Conservation (phyloP, 768 basidiomycete species). For the Collybia sordida region DNA sequence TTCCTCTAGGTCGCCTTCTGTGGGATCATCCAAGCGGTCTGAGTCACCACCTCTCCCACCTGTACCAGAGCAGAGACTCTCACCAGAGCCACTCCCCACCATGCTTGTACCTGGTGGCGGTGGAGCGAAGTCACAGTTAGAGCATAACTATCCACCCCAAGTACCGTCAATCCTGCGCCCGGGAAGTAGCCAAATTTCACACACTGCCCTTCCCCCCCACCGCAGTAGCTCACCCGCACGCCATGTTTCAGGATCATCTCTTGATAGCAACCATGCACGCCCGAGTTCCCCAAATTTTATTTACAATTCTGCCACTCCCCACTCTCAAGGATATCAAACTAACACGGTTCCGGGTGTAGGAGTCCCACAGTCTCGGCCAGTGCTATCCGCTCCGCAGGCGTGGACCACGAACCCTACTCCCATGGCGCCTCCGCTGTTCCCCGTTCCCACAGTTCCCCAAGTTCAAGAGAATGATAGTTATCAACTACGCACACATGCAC, state of each 20-base stretch:
- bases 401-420: constrained; percentile 4
- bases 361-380: neutral
- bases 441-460: constrained; percentile 26
- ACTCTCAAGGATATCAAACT: neutral
- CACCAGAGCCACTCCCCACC: constrained; percentile 15
- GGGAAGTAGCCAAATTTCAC: neutral
- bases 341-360: neutral
- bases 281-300: neutral
- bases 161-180: constrained; percentile 8
- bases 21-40: constrained; percentile 18
- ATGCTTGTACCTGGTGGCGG: constrained; percentile 19
- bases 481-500: neutral
- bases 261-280: neutral
- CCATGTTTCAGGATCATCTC: neutral
- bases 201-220: constrained; percentile 9
- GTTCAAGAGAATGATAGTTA: constrained; percentile 4
- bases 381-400: neutral
- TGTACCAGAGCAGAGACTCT: constrained; percentile 27
- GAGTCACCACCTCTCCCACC: constrained; percentile 40
- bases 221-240: constrained; percentile 1
- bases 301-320: neutral
- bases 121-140: neutral
- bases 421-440: constrained; percentile 23
- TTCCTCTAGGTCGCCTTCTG: constrained; percentile 18
- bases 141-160: constrained; percentile 13